These are phyloP conservation scores for Aureobasidium zeae DNA, from an alignment of 2,329 filamentous ascomycete species.

Conservation along the genomic window DNA sequence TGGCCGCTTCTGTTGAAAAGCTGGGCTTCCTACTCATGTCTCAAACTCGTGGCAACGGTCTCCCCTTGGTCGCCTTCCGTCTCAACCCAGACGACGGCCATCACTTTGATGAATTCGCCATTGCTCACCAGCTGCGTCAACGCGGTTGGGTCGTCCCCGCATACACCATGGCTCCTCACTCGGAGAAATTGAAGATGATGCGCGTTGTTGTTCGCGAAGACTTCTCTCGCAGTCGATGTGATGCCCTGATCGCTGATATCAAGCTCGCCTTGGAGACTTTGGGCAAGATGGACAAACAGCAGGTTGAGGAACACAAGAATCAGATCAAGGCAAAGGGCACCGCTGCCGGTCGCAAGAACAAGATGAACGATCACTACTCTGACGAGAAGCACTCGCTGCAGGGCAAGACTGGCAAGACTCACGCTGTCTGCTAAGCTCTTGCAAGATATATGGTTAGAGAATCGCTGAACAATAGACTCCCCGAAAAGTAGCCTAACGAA, in stretches of 20 bases:
- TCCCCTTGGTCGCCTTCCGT: constrained; percentile 86
- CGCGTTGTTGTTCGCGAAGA: constrained; percentile 88
- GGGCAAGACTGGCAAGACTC: constrained; percentile 84
- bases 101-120: constrained; percentile 46
- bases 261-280: constrained; percentile 59
- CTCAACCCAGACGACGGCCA: constrained; percentile 50
- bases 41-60: constrained; percentile 62
- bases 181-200: constrained; percentile 76
- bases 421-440: constrained; percentile 69
- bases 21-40: constrained; percentile 86
- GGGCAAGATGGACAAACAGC: constrained; percentile 62
- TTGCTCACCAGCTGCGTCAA: constrained; percentile 74
- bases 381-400: constrained; percentile 80
- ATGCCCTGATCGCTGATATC: constrained; percentile 67
- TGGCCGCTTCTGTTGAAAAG: constrained; percentile 60
- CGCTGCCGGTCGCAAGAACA: constrained; percentile 25
- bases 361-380: constrained; percentile 42
- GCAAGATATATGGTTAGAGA: too few relatives aligned
- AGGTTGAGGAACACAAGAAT: constrained; percentile 59
- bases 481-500: constrained; percentile 9
- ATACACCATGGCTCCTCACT: constrained; percentile 93
- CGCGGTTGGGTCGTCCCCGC: constrained; percentile 90
- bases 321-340: constrained; percentile 22
- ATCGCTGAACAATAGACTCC: too few relatives aligned
- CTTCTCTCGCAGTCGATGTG: constrained; percentile 73